Conservation (phyloP, 805 yeast genomes). For the Pichia gijzeniarum region DNA sequence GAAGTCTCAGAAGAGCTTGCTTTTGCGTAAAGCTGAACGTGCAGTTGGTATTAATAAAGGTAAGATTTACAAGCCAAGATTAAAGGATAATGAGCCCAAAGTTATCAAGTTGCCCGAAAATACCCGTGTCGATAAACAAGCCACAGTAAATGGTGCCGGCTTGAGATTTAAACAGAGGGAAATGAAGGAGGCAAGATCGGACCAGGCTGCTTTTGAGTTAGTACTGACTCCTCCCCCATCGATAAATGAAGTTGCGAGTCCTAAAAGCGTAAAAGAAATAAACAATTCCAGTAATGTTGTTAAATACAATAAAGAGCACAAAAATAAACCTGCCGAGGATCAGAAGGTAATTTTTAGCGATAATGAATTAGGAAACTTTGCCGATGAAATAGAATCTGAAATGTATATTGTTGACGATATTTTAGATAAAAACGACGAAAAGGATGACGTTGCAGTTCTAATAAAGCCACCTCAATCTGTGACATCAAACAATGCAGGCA, state of each 20-base stretch:
- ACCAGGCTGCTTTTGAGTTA: slow-evolving; percentile 5
- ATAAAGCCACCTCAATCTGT: no score
- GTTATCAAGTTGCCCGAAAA: background rate
- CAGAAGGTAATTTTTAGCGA: slow-evolving; percentile 11
- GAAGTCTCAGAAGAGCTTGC: slow-evolving; percentile 19
- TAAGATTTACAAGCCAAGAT: slow-evolving; percentile 1
- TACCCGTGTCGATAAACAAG: background rate
- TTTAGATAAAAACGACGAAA: background rate
- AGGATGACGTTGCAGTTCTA: background rate
- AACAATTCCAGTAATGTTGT: background rate
- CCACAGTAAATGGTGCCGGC: background rate
- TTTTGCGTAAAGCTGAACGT: slow-evolving; percentile 19
- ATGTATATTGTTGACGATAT: slow-evolving; percentile 11
- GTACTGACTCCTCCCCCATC: background rate
- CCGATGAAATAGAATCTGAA: slow-evolving; percentile 23
- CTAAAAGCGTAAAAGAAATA: background rate
- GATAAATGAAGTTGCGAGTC: background rate
- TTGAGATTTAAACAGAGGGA: background rate
- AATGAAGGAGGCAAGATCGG: slow-evolving; percentile 17
- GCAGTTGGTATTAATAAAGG: slow-evolving; percentile 12
- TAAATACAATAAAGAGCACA: background rate
- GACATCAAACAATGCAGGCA: no score
- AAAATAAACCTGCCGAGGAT: background rate
- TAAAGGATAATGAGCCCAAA: background rate
- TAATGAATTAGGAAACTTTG: slow-evolving; percentile 21